Conservation (phyloP, 345 rosid species). For the Eucalyptus rudis region DNA sequence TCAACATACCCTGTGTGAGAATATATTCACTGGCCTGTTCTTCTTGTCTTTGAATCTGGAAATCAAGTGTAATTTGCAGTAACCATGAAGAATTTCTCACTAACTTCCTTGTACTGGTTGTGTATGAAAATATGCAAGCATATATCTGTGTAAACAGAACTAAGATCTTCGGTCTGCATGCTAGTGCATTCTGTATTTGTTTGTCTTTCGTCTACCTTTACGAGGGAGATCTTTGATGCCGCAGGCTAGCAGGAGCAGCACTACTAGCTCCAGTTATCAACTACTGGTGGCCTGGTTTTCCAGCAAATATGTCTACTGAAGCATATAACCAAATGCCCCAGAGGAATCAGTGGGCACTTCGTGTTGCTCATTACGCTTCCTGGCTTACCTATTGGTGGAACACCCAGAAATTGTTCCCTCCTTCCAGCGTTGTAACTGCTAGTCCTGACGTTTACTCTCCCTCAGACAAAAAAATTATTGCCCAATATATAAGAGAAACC, state of each 20-base stretch:
- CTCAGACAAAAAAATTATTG: background rate
- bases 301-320: conserved; percentile 16
- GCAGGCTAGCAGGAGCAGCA: conserved; percentile 45
- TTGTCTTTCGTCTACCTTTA: background rate
- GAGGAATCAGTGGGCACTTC: conserved; percentile 4
- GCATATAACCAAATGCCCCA: conserved; percentile 4
- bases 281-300: conserved; percentile 54
- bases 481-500: background rate
- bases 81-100: background rate
- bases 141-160: background rate
- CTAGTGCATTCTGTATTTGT: background rate
- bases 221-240: background rate
- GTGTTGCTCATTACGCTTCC: conserved; percentile 1
- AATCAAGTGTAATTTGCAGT: background rate
- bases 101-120: background rate
- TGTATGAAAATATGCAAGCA: background rate
- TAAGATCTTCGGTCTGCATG: background rate
- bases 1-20: background rate
- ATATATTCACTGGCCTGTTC: background rate
- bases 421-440: background rate
- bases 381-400: conserved; percentile 11
- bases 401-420: conserved; percentile 5
- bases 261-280: conserved; percentile 31
- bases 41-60: background rate
- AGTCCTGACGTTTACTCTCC: background rate